Base-by-base conservation (phyloP, 768 basidiomycete genomes). In the Tubosaeta sp. region DNA sequence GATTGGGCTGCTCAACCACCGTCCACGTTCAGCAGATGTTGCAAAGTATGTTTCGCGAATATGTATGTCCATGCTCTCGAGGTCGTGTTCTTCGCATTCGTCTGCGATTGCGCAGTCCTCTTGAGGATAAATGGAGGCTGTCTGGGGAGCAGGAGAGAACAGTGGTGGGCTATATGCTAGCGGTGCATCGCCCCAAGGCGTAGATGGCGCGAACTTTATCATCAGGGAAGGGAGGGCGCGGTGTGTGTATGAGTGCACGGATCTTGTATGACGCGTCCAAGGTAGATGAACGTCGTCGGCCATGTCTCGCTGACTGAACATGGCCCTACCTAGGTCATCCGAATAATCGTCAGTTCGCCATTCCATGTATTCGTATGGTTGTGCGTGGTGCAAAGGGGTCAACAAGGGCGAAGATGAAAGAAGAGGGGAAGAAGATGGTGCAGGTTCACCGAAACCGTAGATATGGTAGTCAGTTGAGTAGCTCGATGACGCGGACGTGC, bases 11-110 rank as follows among this genome's bases (percentile, higher is more conserved):
- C 69, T 78, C 55, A 73, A 71, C 82, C 82, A 83, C 50, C 74
- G 74, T 8, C 81, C 82, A 48, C 82, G 81, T 59, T 84, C 82
- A 8, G 79, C 75, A 37, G 82, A 84, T 11, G 74, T 73, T 43
- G 73, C 70, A 58, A 82, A 83, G 58, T 74, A 82, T 3, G 81
- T 81, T 52, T 74, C 71, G 46, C 76, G 79, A 42, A 68, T 54
- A 41, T 63, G 67, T 29, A 70, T 66, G 44, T 70, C 53, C 64
- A 70, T 59, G 54, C 60, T 60, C 50, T 68, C 67, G 49, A 68
- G 60, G 54, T 68, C 67, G 32, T 63, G 61, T 46, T 70, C 68
- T 49, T 66, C 58, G 37, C 44, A 43, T 9, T 63, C 59, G 29
- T 66, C 65, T 19, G 52, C 38, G 22, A 57, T 38, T 19, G 60